Conservation (phyloP, 1,284 basidiomycete species). For the Leucoagaricus sp. region DNA sequence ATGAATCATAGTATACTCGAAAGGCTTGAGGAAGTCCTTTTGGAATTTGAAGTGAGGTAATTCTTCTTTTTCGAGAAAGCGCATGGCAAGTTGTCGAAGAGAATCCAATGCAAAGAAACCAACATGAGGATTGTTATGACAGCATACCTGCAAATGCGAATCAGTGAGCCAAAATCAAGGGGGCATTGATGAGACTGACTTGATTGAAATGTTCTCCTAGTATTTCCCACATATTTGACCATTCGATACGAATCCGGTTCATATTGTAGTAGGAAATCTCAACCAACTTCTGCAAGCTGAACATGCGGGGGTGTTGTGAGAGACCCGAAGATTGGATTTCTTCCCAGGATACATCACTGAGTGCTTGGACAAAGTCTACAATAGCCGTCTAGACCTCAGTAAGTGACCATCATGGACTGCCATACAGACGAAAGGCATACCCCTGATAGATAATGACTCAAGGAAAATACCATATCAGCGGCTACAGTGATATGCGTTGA, state of each 20-base stretch:
- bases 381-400: constrained; percentile 78
- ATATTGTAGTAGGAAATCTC: constrained; percentile 99
- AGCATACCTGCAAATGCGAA: constrained; percentile 71
- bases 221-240: constrained; percentile 98
- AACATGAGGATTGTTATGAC: constrained; percentile 96
- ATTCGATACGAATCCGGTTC: constrained; percentile 97
- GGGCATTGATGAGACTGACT: constrained; percentile 47
- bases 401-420: constrained; percentile 14
- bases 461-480: constrained; percentile 98
- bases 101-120: constrained; percentile 98
- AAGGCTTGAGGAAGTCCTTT: constrained; percentile 98
- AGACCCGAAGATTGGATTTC: constrained; percentile 97
- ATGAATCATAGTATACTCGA: constrained; percentile 97
- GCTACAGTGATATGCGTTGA: constrained; percentile 99
- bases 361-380: constrained; percentile 95
- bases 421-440: constrained; percentile 49
- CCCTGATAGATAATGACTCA: constrained; percentile 92
- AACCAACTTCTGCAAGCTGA: constrained; percentile 98
- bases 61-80: constrained; percentile 99
- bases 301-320: constrained; percentile 91
- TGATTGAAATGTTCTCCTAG: constrained; percentile 99
- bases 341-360: constrained; percentile 98
- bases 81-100: constrained; percentile 96
- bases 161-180: constrained; percentile 1
- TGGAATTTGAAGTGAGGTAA: constrained; percentile 99